Percentiles rank a stretch among this genome's conserved stretches.
These are phyloP conservation scores for Cryptomeria japonica DNA, from an alignment of 75 land plant genomes.

Conservation along the genomic window DNA sequence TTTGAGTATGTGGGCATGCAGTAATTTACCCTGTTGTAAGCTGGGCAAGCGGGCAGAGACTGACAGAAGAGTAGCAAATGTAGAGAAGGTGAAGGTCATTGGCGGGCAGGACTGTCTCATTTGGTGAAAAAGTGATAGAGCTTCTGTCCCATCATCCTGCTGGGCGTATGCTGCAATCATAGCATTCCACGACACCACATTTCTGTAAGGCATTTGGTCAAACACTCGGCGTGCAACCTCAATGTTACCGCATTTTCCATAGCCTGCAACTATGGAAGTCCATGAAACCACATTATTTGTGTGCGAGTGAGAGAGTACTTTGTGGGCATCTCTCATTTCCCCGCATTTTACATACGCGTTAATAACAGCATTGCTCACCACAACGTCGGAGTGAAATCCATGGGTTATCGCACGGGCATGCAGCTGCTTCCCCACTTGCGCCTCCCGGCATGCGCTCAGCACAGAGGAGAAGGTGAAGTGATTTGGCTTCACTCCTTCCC, in stretches of 20 bases:
- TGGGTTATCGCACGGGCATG: neutral
- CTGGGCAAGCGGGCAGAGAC: neutral
- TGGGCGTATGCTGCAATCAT: neutral
- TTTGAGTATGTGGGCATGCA: neutral
- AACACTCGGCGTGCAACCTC: neutral
- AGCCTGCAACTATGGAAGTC: neutral
- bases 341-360: neutral
- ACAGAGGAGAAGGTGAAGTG: slow-evolving; percentile 1
- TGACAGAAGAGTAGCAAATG: neutral
- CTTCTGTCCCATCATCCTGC: neutral
- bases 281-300: neutral
- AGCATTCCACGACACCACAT: neutral
- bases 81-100: neutral
- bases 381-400: slow-evolving; percentile 18
- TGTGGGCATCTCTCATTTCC: neutral
- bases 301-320: neutral
- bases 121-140: neutral
- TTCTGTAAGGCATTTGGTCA: neutral
- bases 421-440: slow-evolving; percentile 3
- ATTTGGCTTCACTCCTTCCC: neutral
- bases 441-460: neutral
- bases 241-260: neutral
- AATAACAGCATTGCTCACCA: slow-evolving; percentile 11
- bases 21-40: neutral
- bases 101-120: neutral